Evolutionary conservation across 441 rosid species (phyloP).

Genomic region (Macaranga tanarius): DNA sequence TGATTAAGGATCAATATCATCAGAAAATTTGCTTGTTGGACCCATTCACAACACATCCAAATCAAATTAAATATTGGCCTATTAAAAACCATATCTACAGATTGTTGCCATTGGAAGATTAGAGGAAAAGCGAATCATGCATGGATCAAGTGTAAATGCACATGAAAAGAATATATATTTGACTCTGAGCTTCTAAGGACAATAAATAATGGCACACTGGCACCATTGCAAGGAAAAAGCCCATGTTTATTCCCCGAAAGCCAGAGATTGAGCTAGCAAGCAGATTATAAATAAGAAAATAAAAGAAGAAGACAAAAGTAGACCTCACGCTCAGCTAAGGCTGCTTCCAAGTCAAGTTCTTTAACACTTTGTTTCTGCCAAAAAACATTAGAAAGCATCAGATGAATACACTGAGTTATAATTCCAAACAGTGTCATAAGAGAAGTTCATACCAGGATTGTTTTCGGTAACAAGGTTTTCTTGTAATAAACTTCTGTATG

Average conservation of each 20-base stretch:
- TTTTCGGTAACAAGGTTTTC: slow-evolving; percentile 60
- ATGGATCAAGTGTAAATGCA: neutral
- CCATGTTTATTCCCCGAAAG: neutral
- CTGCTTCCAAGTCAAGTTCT: slow-evolving; percentile 91
- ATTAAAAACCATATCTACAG: neutral
- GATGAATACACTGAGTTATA: slow-evolving; percentile 17
- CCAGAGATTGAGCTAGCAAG: slow-evolving; percentile 1
- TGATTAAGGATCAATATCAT: neutral
- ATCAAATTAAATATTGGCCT: neutral
- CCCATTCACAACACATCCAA: neutral
- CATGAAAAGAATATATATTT: neutral
- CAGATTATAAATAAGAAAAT: neutral
- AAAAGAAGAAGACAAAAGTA: slow-evolving; percentile 14
- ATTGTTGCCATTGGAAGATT: neutral
- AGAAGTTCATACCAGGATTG: slow-evolving; percentile 54
- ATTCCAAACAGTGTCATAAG: slow-evolving; percentile 9
- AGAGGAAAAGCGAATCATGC: neutral
- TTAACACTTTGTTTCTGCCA: slow-evolving; percentile 86
- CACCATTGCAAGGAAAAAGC: neutral
- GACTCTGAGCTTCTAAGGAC: neutral
- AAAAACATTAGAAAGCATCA: slow-evolving; percentile 29
- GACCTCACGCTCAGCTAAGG: slow-evolving; percentile 84
- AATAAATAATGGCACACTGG: neutral
- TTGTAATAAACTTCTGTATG: slow-evolving; percentile 60
- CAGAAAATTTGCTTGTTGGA: neutral